These are phyloP conservation scores for Parachaetomium inaequale DNA, from an alignment of 495 filamentous ascomycete species.

Conservation along the genomic window DNA sequence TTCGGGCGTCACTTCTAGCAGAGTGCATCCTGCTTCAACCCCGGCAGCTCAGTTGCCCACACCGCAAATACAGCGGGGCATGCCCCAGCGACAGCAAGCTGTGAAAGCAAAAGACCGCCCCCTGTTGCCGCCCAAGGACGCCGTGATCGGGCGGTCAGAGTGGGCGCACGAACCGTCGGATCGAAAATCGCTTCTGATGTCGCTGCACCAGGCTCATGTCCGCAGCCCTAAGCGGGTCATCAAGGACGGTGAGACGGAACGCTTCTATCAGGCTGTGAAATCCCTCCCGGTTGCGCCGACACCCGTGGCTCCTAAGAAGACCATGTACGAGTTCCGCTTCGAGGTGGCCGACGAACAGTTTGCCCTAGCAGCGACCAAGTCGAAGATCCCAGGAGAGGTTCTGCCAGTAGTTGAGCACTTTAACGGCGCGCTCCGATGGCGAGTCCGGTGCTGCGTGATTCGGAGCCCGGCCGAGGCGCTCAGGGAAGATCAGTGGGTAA, in stretches of 20 bases:
- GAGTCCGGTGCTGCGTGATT: conserved; percentile 36
- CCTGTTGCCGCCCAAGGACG: conserved; percentile 22
- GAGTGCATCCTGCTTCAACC: not conserved
- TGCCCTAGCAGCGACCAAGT: conserved; percentile 21
- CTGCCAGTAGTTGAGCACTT: conserved; percentile 34
- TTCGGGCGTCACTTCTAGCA: too few relatives aligned
- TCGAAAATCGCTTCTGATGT: conserved; percentile 42
- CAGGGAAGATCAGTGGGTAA: conserved; percentile 55
- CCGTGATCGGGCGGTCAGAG: conserved; percentile 24
- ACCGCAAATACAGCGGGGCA: conserved; percentile 15
- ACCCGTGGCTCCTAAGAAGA: conserved; percentile 29
- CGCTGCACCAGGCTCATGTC: conserved; percentile 56
- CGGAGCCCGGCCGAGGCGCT: conserved; percentile 6
- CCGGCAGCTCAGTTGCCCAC: not conserved
- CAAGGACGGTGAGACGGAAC: conserved; percentile 26
- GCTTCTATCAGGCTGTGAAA: conserved; percentile 48
- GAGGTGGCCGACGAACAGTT: conserved; percentile 35
- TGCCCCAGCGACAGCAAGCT: conserved; percentile 9
- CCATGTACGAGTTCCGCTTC: conserved; percentile 34
- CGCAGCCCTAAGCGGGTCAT: conserved; percentile 52
- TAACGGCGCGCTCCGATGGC: conserved; percentile 41
- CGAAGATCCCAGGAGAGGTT: conserved; percentile 9
- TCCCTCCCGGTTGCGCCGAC: conserved; percentile 43
- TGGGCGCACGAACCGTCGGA: conserved; percentile 41
- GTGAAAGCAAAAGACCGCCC: conserved; percentile 1